A percentile compares a stretch with the other conserved stretches of the same genome.
These are phyloP conservation scores for Pythium aquatile DNA, from an alignment of 352 stramenopile species.

Conservation along the genomic window DNA sequence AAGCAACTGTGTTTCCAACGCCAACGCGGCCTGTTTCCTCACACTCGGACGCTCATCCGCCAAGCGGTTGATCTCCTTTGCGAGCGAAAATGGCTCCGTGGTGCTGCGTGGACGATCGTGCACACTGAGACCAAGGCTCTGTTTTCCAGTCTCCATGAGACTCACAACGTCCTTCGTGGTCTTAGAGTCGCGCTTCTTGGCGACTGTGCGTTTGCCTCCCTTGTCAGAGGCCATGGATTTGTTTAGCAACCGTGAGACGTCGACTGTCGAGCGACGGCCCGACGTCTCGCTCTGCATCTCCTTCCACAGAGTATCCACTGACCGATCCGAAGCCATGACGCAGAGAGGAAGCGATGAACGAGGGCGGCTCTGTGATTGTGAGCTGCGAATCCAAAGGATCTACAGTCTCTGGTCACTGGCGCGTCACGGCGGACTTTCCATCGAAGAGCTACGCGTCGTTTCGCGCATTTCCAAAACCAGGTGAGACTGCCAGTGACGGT, in stretches of 20 bases:
- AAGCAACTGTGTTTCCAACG: conserved; percentile 45
- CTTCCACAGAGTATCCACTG: conserved; percentile 46
- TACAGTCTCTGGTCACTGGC: background rate
- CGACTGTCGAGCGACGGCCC: conserved; percentile 11
- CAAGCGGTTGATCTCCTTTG: conserved; percentile 55
- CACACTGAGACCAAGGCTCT: background rate
- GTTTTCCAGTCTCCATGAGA: background rate
- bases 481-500: background rate
- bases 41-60: conserved; percentile 43
- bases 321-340: background rate
- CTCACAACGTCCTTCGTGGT: conserved; percentile 4
- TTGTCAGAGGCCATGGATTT: conserved; percentile 36
- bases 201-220: background rate
- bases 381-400: background rate
- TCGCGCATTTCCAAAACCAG: conserved; percentile 2
- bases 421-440: background rate
- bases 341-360: background rate
- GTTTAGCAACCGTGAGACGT: conserved; percentile 37
- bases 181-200: background rate
- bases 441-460: conserved; percentile 2
- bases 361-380: too few relatives aligned
- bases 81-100: conserved; percentile 32
- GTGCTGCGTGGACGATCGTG: background rate
- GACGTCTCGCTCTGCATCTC: conserved; percentile 41
- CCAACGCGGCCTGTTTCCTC: conserved; percentile 59